Conservation (phyloP, 345 rosid species). For the Dipteronia sinensis region DNA sequence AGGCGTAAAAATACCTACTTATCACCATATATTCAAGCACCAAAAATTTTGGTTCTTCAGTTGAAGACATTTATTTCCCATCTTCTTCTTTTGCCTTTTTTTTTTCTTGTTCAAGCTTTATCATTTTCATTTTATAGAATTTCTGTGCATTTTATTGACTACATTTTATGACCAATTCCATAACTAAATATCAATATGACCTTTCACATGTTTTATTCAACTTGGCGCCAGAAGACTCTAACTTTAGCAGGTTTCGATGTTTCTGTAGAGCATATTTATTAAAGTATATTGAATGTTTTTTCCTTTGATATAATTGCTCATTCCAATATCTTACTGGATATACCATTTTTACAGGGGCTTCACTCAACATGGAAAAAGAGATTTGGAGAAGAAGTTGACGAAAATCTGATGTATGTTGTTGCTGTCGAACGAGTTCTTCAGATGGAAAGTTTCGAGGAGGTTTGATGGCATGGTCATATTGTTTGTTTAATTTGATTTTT, state of each 20-base stretch:
- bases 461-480: conserved; percentile 18
- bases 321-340: neutral
- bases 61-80: neutral
- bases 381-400: conserved; percentile 69
- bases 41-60: neutral
- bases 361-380: conserved; percentile 71
- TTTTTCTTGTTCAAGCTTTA: neutral
- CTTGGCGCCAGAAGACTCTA: neutral
- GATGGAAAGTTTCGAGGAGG: conserved; percentile 91
- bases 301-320: neutral
- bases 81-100: neutral
- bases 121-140: neutral
- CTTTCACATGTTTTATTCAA: neutral
- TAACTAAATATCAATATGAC: neutral
- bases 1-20: neutral
- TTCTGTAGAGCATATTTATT: neutral
- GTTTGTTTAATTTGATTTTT: neutral
- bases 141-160: neutral
- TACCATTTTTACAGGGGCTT: conserved; percentile 49
- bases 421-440: conserved; percentile 79
- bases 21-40: neutral
- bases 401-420: conserved; percentile 55
- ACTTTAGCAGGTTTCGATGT: neutral
- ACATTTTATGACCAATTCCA: neutral
- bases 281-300: neutral